Percentiles rank a stretch among this genome's conserved stretches.
Conservation (phyloP, 2,329 filamentous ascomycete genomes). For the Endothia cerciana region DNA sequence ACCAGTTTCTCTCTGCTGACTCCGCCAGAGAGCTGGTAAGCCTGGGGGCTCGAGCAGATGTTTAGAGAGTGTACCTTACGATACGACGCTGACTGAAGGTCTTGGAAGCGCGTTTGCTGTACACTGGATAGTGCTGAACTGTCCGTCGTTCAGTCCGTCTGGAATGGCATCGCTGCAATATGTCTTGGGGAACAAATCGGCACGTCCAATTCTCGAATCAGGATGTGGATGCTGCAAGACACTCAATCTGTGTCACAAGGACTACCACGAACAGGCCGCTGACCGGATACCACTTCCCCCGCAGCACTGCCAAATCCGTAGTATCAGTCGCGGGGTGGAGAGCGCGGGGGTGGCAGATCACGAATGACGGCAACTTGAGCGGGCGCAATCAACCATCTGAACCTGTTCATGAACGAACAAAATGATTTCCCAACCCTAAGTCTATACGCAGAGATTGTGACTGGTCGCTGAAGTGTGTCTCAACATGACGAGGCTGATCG, state of each 20-base stretch:
- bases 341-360: not conserved
- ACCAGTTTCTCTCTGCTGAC: too few relatives aligned
- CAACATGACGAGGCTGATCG: slow-evolving; percentile 54
- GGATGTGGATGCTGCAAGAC: too few relatives aligned
- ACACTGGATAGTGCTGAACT: too few relatives aligned
- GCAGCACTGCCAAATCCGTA: not conserved
- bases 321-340: not conserved
- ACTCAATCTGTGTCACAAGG: not conserved
- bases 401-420: not conserved
- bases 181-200: too few relatives aligned
- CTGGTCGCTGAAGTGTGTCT: slow-evolving; percentile 86
- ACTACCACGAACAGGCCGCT: not conserved
- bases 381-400: not conserved
- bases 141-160: too few relatives aligned
- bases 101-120: too few relatives aligned
- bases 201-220: too few relatives aligned
- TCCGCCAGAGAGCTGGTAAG: too few relatives aligned
- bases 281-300: not conserved
- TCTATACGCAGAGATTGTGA: not conserved
- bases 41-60: too few relatives aligned
- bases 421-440: not conserved
- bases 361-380: not conserved
- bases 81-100: too few relatives aligned
- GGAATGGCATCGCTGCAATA: too few relatives aligned
- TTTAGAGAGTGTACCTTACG: too few relatives aligned